A percentile compares a stretch with the other conserved stretches of the same genome.
Conservation (phyloP, 2,329 filamentous ascomycete genomes). For the Apiospora pterosperma region DNA sequence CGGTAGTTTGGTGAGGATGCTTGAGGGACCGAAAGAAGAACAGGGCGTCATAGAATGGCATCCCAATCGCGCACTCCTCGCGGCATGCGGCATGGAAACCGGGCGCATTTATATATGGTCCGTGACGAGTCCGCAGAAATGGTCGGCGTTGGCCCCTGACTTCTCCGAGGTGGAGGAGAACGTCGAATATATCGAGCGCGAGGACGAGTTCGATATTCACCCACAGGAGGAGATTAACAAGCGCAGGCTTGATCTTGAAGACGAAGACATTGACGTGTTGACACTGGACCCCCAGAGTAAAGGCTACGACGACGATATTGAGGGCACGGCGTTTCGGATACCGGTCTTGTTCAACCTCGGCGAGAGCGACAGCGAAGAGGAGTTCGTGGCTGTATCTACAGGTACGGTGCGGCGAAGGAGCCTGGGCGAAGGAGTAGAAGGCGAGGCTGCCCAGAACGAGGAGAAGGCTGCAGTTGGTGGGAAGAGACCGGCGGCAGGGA, state of each 20-base stretch:
- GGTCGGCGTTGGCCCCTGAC: slow-evolving; percentile 94
- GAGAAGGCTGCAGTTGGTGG: slow-evolving; percentile 18
- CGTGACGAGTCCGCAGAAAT: slow-evolving; percentile 90
- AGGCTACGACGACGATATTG: slow-evolving; percentile 54
- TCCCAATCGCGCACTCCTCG: slow-evolving; percentile 79
- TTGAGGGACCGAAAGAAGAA: slow-evolving; percentile 95
- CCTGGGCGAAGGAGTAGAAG: slow-evolving; percentile 67
- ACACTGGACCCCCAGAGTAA: slow-evolving; percentile 67
- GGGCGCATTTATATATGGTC: slow-evolving; percentile 96
- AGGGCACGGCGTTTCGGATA: slow-evolving; percentile 72
- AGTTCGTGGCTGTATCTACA: slow-evolving; percentile 64
- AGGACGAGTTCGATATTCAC: slow-evolving; percentile 98
- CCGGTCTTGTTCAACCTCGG: slow-evolving; percentile 90
- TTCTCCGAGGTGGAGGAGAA: slow-evolving; percentile 98
- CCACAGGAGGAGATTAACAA: slow-evolving; percentile 93
- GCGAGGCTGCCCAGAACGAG: slow-evolving; percentile 47
- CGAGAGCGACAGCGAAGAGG: slow-evolving; percentile 94
- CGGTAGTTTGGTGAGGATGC: slow-evolving; percentile 91
- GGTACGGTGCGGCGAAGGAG: slow-evolving; percentile 88
- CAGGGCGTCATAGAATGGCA: slow-evolving; percentile 98
- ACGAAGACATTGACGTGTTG: slow-evolving; percentile 89
- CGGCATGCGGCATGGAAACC: slow-evolving; percentile 87
- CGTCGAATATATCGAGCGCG: slow-evolving; percentile 89
- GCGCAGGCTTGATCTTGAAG: slow-evolving; percentile 82
- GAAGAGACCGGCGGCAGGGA: slow-evolving; percentile 29